Conservation (phyloP, 768 basidiomycete species). For the Suillus placidus region DNA sequence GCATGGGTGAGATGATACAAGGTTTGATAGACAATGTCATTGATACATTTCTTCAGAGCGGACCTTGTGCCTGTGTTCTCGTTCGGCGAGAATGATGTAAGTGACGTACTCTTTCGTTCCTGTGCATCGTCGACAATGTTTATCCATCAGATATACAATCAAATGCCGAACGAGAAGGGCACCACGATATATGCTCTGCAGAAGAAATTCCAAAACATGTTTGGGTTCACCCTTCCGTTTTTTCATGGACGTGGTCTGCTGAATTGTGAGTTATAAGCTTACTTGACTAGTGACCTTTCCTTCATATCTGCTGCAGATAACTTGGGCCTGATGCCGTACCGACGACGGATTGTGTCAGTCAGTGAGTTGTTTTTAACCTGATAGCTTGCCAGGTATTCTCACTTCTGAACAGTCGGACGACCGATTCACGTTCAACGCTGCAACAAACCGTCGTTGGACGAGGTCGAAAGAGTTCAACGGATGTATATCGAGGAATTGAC, state of each 20-base stretch:
- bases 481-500: slow-evolving; percentile 92
- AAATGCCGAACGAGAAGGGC: slow-evolving; percentile 94
- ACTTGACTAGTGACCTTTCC: neutral
- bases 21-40: slow-evolving; percentile 1
- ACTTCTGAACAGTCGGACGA: slow-evolving; percentile 65
- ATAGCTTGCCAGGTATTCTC: neutral
- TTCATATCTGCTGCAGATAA: slow-evolving; percentile 61
- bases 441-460: slow-evolving; percentile 81
- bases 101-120: slow-evolving; percentile 27
- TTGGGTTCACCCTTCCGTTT: slow-evolving; percentile 96
- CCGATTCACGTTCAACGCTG: slow-evolving; percentile 81
- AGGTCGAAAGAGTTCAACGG: slow-evolving; percentile 76
- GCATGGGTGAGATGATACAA: slow-evolving; percentile 60
- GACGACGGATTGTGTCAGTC: slow-evolving; percentile 93
- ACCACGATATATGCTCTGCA: slow-evolving; percentile 86
- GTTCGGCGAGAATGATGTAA: slow-evolving; percentile 97
- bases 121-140: neutral
- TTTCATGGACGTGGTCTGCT: slow-evolving; percentile 95
- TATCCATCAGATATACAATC: slow-evolving; percentile 80
- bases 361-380: slow-evolving; percentile 57
- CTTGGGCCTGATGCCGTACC: slow-evolving; percentile 93
- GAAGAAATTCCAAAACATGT: slow-evolving; percentile 87
- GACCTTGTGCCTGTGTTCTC: slow-evolving; percentile 97
- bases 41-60: slow-evolving; percentile 53
- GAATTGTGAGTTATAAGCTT: slow-evolving; percentile 65